A percentile compares a stretch with the other conserved stretches of the same genome.
phyloP scores from a whole-genome alignment of 352 stramenopile species.

The Globisporangium lucens region DNA sequence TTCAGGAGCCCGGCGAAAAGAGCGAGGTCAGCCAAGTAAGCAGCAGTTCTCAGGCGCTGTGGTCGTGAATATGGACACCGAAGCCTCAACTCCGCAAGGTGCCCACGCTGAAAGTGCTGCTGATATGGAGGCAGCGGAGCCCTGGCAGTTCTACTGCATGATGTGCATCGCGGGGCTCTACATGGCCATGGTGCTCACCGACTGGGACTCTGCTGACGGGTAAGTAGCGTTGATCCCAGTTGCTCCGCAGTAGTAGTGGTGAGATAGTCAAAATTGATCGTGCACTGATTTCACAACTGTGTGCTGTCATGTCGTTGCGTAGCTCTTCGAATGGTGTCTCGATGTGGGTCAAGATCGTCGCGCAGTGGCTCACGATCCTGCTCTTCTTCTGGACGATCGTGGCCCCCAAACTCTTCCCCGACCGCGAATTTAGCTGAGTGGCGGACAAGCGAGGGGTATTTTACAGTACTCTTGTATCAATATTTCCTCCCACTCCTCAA shows the following conservation, averaged over 20 bases:
- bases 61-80: constrained; percentile 37
- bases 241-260: neutral
- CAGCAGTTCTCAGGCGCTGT: constrained; percentile 23
- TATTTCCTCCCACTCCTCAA: too few relatives aligned
- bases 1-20: neutral
- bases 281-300: neutral
- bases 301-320: neutral
- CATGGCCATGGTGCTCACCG: constrained; percentile 94
- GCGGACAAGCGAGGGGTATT: neutral
- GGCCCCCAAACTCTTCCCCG: constrained; percentile 92
- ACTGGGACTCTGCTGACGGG: constrained; percentile 88
- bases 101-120: neutral
- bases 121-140: constrained; percentile 48
- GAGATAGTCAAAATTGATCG: too few relatives aligned
- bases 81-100: too few relatives aligned
- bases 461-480: too few relatives aligned
- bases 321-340: constrained; percentile 68
- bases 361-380: constrained; percentile 92
- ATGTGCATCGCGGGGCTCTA: constrained; percentile 90
- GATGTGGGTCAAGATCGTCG: constrained; percentile 96
- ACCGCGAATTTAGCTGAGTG: constrained; percentile 85
- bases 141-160: constrained; percentile 94
- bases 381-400: constrained; percentile 95
- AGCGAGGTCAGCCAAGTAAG: neutral
- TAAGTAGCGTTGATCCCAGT: constrained; percentile 19